A percentile compares a stretch with the other conserved stretches of the same genome.
Evolutionary conservation across 441 rosid species (phyloP).

Genomic region (Geranium incanum): DNA sequence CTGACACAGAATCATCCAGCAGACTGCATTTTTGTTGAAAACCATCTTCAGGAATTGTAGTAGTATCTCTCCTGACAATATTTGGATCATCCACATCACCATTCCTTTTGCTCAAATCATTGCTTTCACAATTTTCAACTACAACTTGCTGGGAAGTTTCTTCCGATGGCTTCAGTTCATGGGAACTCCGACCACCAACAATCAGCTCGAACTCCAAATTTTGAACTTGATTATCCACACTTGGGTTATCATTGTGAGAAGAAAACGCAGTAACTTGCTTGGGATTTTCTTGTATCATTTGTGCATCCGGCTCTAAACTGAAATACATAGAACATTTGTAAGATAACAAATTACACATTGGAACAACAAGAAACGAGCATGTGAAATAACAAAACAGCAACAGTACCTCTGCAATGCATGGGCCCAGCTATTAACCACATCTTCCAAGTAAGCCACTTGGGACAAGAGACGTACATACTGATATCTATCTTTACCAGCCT

Average conservation of each 20-base stretch:
- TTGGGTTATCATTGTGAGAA: constrained; percentile 22
- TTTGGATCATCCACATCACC: constrained; percentile 20
- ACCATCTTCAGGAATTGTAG: constrained; percentile 20
- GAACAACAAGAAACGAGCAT: constrained; percentile 18
- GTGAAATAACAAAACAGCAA: constrained; percentile 12
- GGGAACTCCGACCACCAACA: constrained; percentile 21
- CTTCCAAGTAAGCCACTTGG: constrained; percentile 91
- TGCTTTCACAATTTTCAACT: constrained; percentile 27
- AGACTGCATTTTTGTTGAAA: constrained; percentile 12
- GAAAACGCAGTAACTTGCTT: constrained; percentile 28
- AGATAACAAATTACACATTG: constrained; percentile 21
- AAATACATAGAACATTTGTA: constrained; percentile 29
- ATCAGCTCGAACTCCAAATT: constrained; percentile 28
- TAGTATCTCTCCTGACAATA: constrained; percentile 18
- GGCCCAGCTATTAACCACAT: constrained; percentile 85
- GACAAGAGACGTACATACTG: constrained; percentile 70
- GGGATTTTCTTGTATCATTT: constrained; percentile 33
- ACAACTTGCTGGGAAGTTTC: constrained; percentile 22
- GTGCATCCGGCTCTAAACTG: constrained; percentile 64
- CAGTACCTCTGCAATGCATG: constrained; percentile 73
- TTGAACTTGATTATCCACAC: constrained; percentile 25
- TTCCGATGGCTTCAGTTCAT: constrained; percentile 27
- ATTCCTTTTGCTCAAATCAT: constrained; percentile 24
- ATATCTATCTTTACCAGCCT: constrained; percentile 77
- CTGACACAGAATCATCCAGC: constrained; percentile 21